Base-by-base conservation (phyloP, 495 filamentous ascomycete species). In the Rostrohypoxylon terebratum region DNA sequence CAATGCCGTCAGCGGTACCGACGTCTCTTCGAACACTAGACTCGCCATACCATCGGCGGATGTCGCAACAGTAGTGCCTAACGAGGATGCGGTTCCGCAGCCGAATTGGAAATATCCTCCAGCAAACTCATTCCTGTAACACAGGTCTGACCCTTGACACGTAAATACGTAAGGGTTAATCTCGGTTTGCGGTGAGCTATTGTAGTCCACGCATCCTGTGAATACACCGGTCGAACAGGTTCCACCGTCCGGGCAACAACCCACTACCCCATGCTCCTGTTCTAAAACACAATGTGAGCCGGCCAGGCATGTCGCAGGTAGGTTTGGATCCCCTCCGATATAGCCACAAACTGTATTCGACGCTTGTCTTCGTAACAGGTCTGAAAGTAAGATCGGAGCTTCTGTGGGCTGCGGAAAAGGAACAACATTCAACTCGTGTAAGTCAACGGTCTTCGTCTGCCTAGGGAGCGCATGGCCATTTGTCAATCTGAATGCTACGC, bases 201-300 rank as follows among this genome's bases (percentile, higher is more conserved):
- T 82, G 38, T 59, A 63, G 67, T 86, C 84, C 44, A 85, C 84
- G 36, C 84, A 86, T 18, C 80, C 80, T 1, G 84, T 86, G 68
- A 81, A 86, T 47, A 86, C 81, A 40, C 84, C 84, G 7, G 76
- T 76, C 2, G 83, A 83, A 66, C 84, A 86, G 14, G 76, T 63
- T 6, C 75, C 78, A 18, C 82, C 82, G 63, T 85, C 79, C 4
- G 84, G 84, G 63, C 84, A 86, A 71, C 84, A 86, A 36, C 84
- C 84, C n/a, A 86, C 77, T 3, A 81, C 79, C 34, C 78, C 77
- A 64, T 82, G 77, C 38, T 77, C 78, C 21, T 70, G 66, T 75
- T 85, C 84, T 34, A 85, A 65, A 28, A 83, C 84, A 64, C 84
- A 86, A 72, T 86, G 83, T 58, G 83, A 85, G 21, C 84, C 84